These are phyloP conservation scores for Wickerhamiella siamensis DNA, from an alignment of 805 yeast genomes.

Conservation along the genomic window DNA sequence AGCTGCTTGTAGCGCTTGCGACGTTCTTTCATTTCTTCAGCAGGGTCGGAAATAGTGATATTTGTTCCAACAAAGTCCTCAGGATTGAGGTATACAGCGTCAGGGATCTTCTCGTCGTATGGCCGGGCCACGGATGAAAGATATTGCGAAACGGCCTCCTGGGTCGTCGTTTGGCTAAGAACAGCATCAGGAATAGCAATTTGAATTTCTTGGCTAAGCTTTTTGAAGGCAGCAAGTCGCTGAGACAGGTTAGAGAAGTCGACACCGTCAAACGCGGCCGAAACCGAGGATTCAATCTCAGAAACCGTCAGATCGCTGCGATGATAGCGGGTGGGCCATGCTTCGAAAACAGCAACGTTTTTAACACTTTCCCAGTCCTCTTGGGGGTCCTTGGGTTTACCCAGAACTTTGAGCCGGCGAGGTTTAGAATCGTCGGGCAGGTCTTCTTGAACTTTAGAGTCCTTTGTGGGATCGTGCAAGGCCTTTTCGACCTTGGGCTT, in stretches of 20 bases:
- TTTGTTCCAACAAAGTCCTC: conserved; percentile 46
- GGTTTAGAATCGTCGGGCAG: conserved; percentile 15
- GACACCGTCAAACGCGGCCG: conserved; percentile 1
- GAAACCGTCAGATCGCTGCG: conserved; percentile 13
- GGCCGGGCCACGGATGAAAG: conserved; percentile 29
- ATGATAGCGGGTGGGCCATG: conserved; percentile 22
- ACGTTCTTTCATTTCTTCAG: conserved; percentile 34
- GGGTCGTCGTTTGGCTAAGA: conserved; percentile 30
- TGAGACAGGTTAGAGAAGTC: conserved; percentile 28
- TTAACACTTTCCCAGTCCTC: conserved; percentile 12
- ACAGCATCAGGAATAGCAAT: conserved; percentile 39
- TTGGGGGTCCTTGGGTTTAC: conserved; percentile 10
- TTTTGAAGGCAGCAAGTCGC: conserved; percentile 38
- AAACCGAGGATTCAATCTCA: conserved; percentile 10
- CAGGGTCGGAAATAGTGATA: conserved; percentile 31
- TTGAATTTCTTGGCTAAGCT: conserved; percentile 35
- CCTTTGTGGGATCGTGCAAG: conserved; percentile 17
- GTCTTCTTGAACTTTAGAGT: conserved; percentile 8
- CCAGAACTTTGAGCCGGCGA: conserved; percentile 14
- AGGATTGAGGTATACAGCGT: conserved; percentile 49
- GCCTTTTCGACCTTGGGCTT: conserved; percentile 6
- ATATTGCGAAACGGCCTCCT: conserved; percentile 28
- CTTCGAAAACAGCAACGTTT: conserved; percentile 15
- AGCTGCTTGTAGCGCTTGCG: conserved; percentile 34
- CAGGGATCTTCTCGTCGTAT: conserved; percentile 55